These are phyloP conservation scores for Vitrella brassicaformis DNA, from an alignment of 73 alveolate genomes.

Conservation along the genomic window DNA sequence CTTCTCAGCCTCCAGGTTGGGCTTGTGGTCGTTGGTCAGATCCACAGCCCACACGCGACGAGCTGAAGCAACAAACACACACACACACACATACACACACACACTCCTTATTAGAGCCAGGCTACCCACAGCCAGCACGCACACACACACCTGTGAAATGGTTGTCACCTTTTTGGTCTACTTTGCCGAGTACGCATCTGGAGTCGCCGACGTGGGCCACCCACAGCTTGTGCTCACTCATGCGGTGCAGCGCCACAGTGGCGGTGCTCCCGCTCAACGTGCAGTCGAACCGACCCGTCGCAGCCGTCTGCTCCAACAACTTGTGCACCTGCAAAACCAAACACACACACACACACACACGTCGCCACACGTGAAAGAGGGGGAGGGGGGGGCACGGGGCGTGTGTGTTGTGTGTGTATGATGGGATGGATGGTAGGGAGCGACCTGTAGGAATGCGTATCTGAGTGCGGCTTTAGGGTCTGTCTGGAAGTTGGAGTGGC, in stretches of 20 bases:
- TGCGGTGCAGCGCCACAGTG: neutral
- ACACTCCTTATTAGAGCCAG: neutral
- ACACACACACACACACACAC: too few relatives aligned
- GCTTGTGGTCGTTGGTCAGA: conserved; percentile 49
- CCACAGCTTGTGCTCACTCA: conserved; percentile 12
- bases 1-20: conserved; percentile 41
- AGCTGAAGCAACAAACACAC: neutral
- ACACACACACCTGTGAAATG: too few relatives aligned
- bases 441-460: neutral
- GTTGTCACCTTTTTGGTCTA: too few relatives aligned
- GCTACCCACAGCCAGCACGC: too few relatives aligned
- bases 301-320: neutral
- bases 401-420: too few relatives aligned
- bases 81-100: neutral
- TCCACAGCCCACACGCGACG: conserved; percentile 5
- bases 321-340: too few relatives aligned
- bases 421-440: too few relatives aligned
- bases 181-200: conserved; percentile 37
- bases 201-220: conserved; percentile 49
- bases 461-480: conserved; percentile 11
- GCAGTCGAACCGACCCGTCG: conserved; percentile 7
- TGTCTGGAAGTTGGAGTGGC: conserved; percentile 2
- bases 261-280: conserved; percentile 5
- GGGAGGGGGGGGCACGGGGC: too few relatives aligned
- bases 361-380: too few relatives aligned